Conservation (phyloP, 2,329 filamentous ascomycete genomes). For the Celoporthe dispersa region DNA sequence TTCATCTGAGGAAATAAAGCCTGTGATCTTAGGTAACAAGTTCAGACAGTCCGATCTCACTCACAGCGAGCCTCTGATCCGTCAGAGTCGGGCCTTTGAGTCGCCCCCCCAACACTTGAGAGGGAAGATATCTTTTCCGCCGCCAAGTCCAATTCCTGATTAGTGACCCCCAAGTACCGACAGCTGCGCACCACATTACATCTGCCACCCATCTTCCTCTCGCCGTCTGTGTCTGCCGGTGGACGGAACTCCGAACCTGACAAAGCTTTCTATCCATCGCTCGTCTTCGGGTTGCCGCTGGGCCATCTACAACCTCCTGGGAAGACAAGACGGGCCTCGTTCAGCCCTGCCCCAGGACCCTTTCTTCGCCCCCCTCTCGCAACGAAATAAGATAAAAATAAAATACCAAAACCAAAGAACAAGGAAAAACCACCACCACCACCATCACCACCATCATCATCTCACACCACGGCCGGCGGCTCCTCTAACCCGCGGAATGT, state of each 20-base stretch:
- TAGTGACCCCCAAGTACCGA: neutral
- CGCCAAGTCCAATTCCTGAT: conserved; percentile 2
- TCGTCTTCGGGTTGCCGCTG: neutral
- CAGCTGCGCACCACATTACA: neutral
- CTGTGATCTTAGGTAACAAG: neutral
- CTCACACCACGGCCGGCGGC: neutral
- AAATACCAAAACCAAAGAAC: neutral
- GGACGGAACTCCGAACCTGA: neutral
- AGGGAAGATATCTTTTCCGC: conserved; percentile 31
- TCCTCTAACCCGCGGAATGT: conserved; percentile 7
- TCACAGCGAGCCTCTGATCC: too few species aligned
- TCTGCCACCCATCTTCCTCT: neutral
- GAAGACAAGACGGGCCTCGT: neutral
- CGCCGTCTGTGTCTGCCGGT: neutral
- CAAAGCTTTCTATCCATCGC: neutral
- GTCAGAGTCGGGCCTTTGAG: neutral
- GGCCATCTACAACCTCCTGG: neutral
- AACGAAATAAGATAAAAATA: too few species aligned
- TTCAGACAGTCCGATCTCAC: neutral
- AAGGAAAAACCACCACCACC: too few species aligned
- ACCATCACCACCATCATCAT: neutral
- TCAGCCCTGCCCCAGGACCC: neutral
- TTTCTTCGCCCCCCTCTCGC: too few species aligned
- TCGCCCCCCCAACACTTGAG: neutral
- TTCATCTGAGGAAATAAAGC: neutral